phyloP scores from a whole-genome alignment of 305 asterid genomes.

The Plantago coronopus region DNA sequence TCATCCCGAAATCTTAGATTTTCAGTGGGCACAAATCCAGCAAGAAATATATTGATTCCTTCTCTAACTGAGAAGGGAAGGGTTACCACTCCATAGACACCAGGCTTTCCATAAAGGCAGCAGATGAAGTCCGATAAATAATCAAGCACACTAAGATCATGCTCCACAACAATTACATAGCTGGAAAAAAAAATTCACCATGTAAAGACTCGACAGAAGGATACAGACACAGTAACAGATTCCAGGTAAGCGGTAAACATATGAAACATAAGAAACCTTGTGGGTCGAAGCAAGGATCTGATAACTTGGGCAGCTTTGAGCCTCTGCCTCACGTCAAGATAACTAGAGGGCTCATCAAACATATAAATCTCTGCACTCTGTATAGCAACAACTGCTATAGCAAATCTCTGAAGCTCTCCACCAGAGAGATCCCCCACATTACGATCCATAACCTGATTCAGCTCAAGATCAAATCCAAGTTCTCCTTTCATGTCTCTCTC shows the following conservation, averaged over 20 bases:
- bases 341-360: slow-evolving; percentile 99
- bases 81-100: slow-evolving; percentile 67
- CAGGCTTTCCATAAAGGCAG: slow-evolving; percentile 64
- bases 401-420: slow-evolving; percentile 99
- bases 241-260: not conserved
- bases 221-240: not conserved
- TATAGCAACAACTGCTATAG: slow-evolving; percentile 85
- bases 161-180: slow-evolving; percentile 62
- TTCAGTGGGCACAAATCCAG: slow-evolving; percentile 67
- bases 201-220: not conserved
- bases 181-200: slow-evolving; percentile 22
- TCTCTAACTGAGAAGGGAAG: slow-evolving; percentile 69
- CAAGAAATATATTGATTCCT: slow-evolving; percentile 62
- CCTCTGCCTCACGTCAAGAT: slow-evolving; percentile 66
- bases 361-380: slow-evolving; percentile 95
- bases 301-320: slow-evolving; percentile 62
- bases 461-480: slow-evolving; percentile 79
- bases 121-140: slow-evolving; percentile 66
- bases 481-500: slow-evolving; percentile 71
- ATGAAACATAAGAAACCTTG: slow-evolving; percentile 41
- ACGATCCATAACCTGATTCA: slow-evolving; percentile 89
- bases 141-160: slow-evolving; percentile 61
- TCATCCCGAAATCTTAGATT: slow-evolving; percentile 63
- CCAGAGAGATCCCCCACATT: slow-evolving; percentile 97
- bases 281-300: slow-evolving; percentile 61